Base-by-base conservation (phyloP, 352 stramenopile species). In the Phytophthora macrochlamydospora region DNA sequence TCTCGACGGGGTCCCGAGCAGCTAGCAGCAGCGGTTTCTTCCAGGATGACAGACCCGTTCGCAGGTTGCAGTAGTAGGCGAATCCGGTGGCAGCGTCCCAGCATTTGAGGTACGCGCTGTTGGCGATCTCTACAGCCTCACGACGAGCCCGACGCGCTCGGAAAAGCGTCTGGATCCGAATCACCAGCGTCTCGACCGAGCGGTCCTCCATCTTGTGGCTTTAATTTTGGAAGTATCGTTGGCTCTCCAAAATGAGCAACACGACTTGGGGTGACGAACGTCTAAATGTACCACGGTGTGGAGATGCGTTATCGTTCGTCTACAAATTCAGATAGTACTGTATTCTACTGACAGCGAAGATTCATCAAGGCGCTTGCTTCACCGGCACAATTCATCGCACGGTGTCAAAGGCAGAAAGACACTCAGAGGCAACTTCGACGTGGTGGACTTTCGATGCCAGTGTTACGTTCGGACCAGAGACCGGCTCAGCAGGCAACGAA, bases 11-110 rank as follows among this genome's bases (percentile, higher is more conserved):
- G 30, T 86, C 76, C 18, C 33, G 35, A 46, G 51, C 53, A 24
- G 65, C 66, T 40, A 89, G 69, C 11, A 85, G 68, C 32, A 69
- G 48, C 14, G 79, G 79, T 37, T 82, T 81, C 30, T 76, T 71
- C 79, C 79, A 89, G 7, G 68, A 75, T 51, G 77, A 73, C 2
- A 71, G 40, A 32, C 79, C 77, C 2, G 77, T 83, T 44, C 44
- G 65, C 3, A 85, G 60, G 29, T 89, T 89, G 57, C 59, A 83
- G 51, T 83, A 86, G 57, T 86, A 89, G 5, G 62, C 68, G 2
- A 82, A 65, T 29, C 76, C 74, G 49, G 57, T 79, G 29, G 69
- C 56, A 2, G 63, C 48, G 49, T 89, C 79, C 53, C 67, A 79
- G 59, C 77, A 89, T 62, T 86, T 83, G 14, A 77, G 57, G 38